A percentile compares a stretch with the other conserved stretches of the same genome.
Evolutionary conservation across 1,284 basidiomycete species (phyloP).

Genomic region (Ganoderma resinaceum): DNA sequence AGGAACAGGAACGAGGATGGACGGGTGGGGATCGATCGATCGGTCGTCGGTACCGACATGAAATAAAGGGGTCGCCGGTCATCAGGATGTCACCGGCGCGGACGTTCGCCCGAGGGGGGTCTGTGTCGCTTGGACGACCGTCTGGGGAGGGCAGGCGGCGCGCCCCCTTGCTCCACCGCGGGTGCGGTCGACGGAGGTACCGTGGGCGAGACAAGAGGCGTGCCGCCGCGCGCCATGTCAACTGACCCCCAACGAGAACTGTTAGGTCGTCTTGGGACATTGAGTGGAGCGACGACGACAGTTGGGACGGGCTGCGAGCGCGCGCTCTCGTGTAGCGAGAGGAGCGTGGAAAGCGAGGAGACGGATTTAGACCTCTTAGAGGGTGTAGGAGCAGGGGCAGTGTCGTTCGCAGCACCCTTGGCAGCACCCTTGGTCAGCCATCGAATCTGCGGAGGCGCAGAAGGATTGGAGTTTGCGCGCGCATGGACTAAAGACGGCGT

Average conservation of each 20-base stretch:
- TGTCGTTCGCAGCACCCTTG: neutral
- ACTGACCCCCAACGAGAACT: conserved; percentile 10
- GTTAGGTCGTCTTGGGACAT: conserved; percentile 14
- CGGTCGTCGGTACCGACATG: neutral
- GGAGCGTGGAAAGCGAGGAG: conserved; percentile 25
- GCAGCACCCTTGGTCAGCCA: conserved; percentile 20
- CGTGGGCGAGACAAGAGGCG: neutral
- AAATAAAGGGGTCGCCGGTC: neutral
- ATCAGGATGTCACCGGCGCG: conserved; percentile 3
- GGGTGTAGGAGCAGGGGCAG: conserved; percentile 2
- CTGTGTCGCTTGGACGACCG: conserved; percentile 24
- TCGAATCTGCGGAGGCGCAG: conserved; percentile 20
- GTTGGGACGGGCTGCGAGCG: neutral
- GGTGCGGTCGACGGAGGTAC: neutral
- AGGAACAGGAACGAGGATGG: neutral
- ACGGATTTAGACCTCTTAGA: conserved; percentile 17
- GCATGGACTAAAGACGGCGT: conserved; percentile 12
- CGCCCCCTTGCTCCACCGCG: neutral
- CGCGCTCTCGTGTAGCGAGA: conserved; percentile 12
- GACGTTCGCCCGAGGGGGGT: conserved; percentile 18
- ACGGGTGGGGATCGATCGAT: neutral
- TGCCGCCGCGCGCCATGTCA: conserved; percentile 15
- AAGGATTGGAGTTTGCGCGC: conserved; percentile 19
- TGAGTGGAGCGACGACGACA: conserved; percentile 19
- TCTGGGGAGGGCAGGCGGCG: conserved; percentile 15